Base-by-base conservation (phyloP, 768 basidiomycete species). In the Mycena amicta region DNA sequence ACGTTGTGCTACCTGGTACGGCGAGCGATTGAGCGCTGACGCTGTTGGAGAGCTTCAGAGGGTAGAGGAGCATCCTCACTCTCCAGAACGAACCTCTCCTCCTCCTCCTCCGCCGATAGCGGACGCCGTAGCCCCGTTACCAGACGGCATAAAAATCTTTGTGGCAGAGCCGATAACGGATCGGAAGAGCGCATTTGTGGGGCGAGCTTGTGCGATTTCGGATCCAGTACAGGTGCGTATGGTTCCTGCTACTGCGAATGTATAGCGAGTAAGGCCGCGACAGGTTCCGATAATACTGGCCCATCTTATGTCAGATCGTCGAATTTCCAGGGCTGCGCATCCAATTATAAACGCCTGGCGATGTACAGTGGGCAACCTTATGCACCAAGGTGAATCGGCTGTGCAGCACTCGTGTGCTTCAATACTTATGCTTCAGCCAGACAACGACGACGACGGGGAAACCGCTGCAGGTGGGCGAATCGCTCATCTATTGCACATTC, bases 391-490 rank as follows among this genome's bases (percentile, higher is more conserved):
- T 88, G 63, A 28, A 74, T 60, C 41, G 39, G n/a, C n/a, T n/a
- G n/a, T n/a, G n/a, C 33, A 27, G 40, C 22, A 33, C 28, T 46
- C 47, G 25, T 16, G 12, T n/a, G 27, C 20, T 28, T 25, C 22
- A 18, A 28, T 22, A 22, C 25, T n/a, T 20, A 45, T 30, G 8
- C 18, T 47, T 5, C 50, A 47, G 15, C 20, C 20, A 93, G 95
- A 98, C 67, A 95, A 97, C 57, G 93, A 95, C 56, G 95, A 98
- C 59, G 92, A 98, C 57, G 93, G 95, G 1, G 96, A 99, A 75
- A 87, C 90, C 0, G 94, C 93, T 1, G 96, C 96, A 20, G 96
- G 96, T 4, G 87, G 90, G 41, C 83, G 96, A 18, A 74, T 98
- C 22, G 93, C 93, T 1, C 95, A 98, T 71, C 80, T 99, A 2